Conservation (phyloP, 2,329 filamentous ascomycete genomes). For the Diaporthe sp. region DNA sequence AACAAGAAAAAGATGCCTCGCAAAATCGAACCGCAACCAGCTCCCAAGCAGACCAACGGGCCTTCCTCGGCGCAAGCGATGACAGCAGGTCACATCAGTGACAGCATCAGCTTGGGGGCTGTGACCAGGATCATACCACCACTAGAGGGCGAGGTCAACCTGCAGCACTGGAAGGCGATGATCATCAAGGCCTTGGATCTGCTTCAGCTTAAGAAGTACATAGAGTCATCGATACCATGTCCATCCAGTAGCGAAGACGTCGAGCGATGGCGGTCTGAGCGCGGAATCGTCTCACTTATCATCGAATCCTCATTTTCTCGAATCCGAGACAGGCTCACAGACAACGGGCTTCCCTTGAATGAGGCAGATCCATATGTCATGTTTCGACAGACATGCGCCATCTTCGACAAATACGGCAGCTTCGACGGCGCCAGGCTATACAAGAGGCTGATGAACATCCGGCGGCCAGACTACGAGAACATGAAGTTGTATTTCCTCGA, state of each 20-base stretch:
- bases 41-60: neutral
- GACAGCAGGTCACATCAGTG: neutral
- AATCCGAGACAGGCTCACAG: neutral
- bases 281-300: neutral
- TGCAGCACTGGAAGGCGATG: constrained; percentile 24
- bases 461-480: neutral
- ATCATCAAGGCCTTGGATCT: neutral
- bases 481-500: neutral
- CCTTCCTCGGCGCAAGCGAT: neutral
- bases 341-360: neutral
- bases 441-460: neutral
- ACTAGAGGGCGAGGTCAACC: constrained; percentile 7
- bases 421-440: neutral
- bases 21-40: neutral
- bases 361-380: neutral
- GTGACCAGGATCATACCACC: neutral
- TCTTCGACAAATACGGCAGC: constrained; percentile 5
- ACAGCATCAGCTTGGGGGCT: constrained; percentile 16
- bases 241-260: neutral
- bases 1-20: constrained; percentile 7
- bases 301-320: constrained; percentile 4
- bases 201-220: constrained; percentile 7
- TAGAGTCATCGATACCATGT: constrained; percentile 11
- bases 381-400: neutral
- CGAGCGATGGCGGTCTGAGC: neutral